These are phyloP conservation scores for Trichoderma sp. DNA, from an alignment of 2,329 filamentous ascomycete species.

Conservation along the genomic window DNA sequence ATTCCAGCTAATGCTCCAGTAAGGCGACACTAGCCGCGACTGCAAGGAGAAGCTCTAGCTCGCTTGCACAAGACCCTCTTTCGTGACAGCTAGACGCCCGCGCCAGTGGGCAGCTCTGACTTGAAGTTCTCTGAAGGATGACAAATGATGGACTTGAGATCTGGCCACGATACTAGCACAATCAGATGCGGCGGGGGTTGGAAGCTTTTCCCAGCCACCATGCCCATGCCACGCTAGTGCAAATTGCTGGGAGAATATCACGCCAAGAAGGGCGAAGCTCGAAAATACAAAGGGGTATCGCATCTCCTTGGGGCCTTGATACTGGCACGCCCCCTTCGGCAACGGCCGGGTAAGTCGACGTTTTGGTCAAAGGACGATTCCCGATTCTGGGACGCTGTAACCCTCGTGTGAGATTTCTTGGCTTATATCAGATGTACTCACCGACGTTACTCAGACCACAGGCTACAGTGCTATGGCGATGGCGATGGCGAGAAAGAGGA, in stretches of 20 bases:
- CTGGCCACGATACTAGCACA: not conserved
- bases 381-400: not conserved
- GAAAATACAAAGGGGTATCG: not conserved
- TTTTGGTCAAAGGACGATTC: not conserved
- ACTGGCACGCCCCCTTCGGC: constrained; percentile 3
- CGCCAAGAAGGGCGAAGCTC: not conserved
- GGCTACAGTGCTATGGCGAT: not conserved
- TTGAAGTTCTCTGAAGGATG: not conserved
- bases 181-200: not conserved
- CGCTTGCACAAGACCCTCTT: not conserved
- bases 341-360: constrained; percentile 5
- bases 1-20: not conserved
- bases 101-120: not conserved
- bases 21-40: not conserved
- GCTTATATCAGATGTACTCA: not conserved
- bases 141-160: constrained; percentile 6
- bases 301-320: not conserved
- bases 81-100: not conserved
- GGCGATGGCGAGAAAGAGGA: not conserved
- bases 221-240: not conserved
- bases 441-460: not conserved
- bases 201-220: not conserved
- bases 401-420: not conserved
- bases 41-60: not conserved
- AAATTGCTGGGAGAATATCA: not conserved